Percentiles rank a stretch among this genome's conserved stretches.
phyloP scores from a whole-genome alignment of 768 basidiomycete species.

The Kondoa subrosea region DNA sequence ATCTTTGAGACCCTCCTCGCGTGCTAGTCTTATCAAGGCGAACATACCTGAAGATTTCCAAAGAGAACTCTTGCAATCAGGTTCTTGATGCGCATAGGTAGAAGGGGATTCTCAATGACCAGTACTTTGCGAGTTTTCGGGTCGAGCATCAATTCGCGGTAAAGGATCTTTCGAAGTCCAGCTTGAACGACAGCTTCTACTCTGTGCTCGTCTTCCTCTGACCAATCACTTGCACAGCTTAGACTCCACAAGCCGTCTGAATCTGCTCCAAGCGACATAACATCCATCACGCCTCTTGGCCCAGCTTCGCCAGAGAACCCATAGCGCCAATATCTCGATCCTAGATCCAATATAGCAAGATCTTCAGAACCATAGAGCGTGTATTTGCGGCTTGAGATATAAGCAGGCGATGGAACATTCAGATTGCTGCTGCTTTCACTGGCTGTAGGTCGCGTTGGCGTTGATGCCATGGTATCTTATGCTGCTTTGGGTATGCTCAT shows the following conservation, averaged over 20 bases:
- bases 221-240: slow-evolving; percentile 6
- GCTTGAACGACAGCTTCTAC: not conserved
- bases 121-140: slow-evolving; percentile 91
- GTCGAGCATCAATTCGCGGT: slow-evolving; percentile 54
- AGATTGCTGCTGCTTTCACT: not conserved
- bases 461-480: not conserved
- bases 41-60: slow-evolving; percentile 62
- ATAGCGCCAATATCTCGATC: slow-evolving; percentile 86
- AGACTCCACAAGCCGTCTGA: slow-evolving; percentile 9
- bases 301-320: slow-evolving; percentile 92
- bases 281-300: slow-evolving; percentile 70
- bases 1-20: not conserved
- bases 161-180: not conserved
- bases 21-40: not conserved
- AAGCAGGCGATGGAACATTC: not conserved
- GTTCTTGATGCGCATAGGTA: slow-evolving; percentile 76
- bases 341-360: slow-evolving; percentile 83
- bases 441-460: not conserved
- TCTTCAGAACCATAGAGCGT: slow-evolving; percentile 95
- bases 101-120: slow-evolving; percentile 69
- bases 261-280: slow-evolving; percentile 23
- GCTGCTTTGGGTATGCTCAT: no score
- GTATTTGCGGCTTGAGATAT: slow-evolving; percentile 30
- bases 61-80: slow-evolving; percentile 70
- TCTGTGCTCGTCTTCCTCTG: not conserved